Evolutionary conservation across 1,139 yeast genomes (phyloP), one percentile per base, ranked within the genome.

Genomic region (Hyphopichia buzzinii): DNA sequence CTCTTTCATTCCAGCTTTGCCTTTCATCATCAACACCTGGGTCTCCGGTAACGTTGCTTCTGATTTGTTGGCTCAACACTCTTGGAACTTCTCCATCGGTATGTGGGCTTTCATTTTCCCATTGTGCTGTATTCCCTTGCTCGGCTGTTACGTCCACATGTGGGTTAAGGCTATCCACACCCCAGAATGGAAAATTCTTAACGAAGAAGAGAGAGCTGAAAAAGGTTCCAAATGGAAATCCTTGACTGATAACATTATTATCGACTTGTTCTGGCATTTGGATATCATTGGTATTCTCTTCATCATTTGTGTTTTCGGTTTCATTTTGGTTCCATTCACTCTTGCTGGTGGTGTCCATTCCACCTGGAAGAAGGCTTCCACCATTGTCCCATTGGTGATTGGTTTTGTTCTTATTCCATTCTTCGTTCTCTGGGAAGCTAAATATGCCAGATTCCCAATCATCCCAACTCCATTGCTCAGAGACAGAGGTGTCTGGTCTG

Each of bases 41-140:
- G 70, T 83, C 36, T 61, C 81, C 17, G 90, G 89, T 52, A 66
- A 79, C 45, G 63, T 84, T 33, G 62, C 24, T 2, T 12, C 17
- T 24, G 48, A 48, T n/a, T 48, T 57, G 29, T 51, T 50, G 23
- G 45, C 50, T n/a, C 29, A 39, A 7, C 58, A 29, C 22, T 22
- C 28, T 17, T 84, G 94, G 94, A 70, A 76, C 26, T 84, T 82
- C 79, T 81, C 82, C 48, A 79, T 83, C 47, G 90, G 84, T 29
- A 82, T 84, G 75, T 84, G 86, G 86, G 89, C 89, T 1, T 80
- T 82, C 51, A 81, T 84, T 42, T 72, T 81, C 64, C 90, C 92
- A 19, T 64, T 82, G 24, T 55, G 77, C 4, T 67, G 81, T 47
- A 39, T 84, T 16, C 92, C 92, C 17, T 59, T 84, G 39, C 47